Percentiles rank a stretch among this genome's conserved stretches.
These are phyloP conservation scores for Flaveria ramosissima DNA, from an alignment of 129 eudicot species.

Conservation along the genomic window DNA sequence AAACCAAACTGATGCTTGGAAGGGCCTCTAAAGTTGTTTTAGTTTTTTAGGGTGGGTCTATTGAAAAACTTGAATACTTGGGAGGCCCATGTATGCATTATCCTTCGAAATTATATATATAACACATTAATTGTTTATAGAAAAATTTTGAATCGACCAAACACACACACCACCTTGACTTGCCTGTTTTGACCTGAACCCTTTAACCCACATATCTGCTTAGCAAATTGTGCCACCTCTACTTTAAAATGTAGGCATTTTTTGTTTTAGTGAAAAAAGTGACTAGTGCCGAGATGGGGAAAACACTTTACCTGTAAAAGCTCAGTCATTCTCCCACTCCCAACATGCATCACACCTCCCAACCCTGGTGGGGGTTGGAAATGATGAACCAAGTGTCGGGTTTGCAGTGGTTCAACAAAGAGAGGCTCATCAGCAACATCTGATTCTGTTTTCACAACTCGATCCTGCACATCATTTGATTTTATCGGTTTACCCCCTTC, in stretches of 20 bases:
- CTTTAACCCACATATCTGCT: neutral
- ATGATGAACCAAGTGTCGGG: constrained; percentile 44
- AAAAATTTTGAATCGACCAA: too few relatives aligned
- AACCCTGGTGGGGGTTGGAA: constrained; percentile 41
- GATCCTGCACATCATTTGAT: constrained; percentile 22
- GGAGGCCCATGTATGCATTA: neutral
- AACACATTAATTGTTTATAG: too few relatives aligned
- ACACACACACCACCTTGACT: neutral
- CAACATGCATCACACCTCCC: constrained; percentile 46
- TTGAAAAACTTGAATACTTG: neutral
- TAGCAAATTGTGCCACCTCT: neutral
- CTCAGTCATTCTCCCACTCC: constrained; percentile 88
- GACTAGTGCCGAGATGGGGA: neutral
- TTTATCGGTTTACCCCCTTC: constrained; percentile 37
- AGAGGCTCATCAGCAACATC: constrained; percentile 61
- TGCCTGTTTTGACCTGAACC: neutral
- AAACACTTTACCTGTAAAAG: constrained; percentile 69
- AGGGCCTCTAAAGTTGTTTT: neutral
- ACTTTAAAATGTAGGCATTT: neutral
- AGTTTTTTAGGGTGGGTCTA: neutral
- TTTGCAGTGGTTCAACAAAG: constrained; percentile 48
- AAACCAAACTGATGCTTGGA: neutral
- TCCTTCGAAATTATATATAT: too few relatives aligned
- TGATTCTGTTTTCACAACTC: constrained; percentile 39
- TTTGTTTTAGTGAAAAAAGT: constrained; percentile 29